A percentile compares a stretch with the other conserved stretches of the same genome.
These are phyloP conservation scores for Dorcoceras hygrometricum DNA, from an alignment of 257 asterid genomes.

Conservation along the genomic window DNA sequence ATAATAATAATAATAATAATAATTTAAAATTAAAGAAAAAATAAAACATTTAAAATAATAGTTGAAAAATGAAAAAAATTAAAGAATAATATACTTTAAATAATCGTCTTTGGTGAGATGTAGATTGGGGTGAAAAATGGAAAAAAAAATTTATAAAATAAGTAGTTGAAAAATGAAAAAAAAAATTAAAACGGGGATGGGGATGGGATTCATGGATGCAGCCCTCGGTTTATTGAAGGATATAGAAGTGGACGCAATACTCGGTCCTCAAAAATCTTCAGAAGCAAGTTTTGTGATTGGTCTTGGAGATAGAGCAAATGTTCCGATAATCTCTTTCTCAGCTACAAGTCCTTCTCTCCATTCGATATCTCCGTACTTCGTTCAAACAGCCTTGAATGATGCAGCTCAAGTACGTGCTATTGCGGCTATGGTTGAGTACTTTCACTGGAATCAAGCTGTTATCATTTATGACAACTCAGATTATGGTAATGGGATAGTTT, in stretches of 20 bases:
- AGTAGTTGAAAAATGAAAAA: too few relatives aligned
- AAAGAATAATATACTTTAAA: too few relatives aligned
- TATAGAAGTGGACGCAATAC: conserved; percentile 28
- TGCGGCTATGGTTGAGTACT: conserved; percentile 28
- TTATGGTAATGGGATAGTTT: conserved; percentile 30
- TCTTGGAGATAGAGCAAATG: conserved; percentile 21
- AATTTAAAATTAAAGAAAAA: too few relatives aligned
- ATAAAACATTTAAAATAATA: too few relatives aligned
- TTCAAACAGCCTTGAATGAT: conserved; percentile 24
- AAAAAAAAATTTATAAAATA: too few relatives aligned
- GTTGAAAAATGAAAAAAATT: too few relatives aligned
- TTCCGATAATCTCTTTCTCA: conserved; percentile 27
- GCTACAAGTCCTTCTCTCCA: conserved; percentile 29
- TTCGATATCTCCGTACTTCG: conserved; percentile 12
- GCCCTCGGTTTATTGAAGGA: conserved; percentile 28
- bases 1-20: too few relatives aligned
- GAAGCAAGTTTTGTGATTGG: conserved; percentile 21
- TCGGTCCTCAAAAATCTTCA: conserved; percentile 35
- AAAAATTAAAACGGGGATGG: too few relatives aligned
- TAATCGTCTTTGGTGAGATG: too few relatives aligned
- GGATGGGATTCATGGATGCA: conserved; percentile 18
- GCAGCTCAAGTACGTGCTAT: conserved; percentile 32
- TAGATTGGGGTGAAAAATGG: too few relatives aligned
- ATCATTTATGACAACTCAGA: conserved; percentile 31
- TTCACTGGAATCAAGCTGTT: conserved; percentile 32